These are phyloP conservation scores for Rhodomyrtus psidioides DNA, from an alignment of 441 rosid genomes.

Conservation along the genomic window DNA sequence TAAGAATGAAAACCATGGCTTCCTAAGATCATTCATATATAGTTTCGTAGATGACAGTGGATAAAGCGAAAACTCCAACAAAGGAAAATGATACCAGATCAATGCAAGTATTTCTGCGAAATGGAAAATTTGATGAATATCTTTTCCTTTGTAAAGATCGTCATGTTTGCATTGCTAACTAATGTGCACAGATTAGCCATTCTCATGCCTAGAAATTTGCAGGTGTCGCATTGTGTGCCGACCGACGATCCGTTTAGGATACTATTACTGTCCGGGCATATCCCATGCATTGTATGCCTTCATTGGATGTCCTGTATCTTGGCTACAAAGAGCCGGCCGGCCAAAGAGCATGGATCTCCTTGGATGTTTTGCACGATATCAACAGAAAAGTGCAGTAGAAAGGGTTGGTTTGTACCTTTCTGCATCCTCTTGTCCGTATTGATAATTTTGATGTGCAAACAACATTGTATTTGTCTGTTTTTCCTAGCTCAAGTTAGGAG, in stretches of 20 bases:
- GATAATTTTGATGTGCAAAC: background rate
- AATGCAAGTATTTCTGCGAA: background rate
- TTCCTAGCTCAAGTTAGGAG: background rate
- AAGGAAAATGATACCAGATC: background rate
- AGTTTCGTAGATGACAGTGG: background rate
- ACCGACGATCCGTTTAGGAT: background rate
- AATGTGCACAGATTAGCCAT: background rate
- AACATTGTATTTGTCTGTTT: background rate
- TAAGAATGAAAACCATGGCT: background rate
- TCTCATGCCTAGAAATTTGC: background rate
- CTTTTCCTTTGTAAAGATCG: background rate
- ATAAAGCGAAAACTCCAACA: background rate
- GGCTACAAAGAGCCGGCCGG: background rate
- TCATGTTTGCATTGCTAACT: background rate
- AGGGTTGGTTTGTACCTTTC: background rate
- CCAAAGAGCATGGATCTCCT: background rate
- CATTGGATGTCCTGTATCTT: background rate
- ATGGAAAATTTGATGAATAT: background rate
- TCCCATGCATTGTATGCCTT: background rate
- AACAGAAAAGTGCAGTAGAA: background rate
- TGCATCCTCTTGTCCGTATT: background rate
- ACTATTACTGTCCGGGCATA: background rate
- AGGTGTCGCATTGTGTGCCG: background rate
- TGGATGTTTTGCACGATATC: background rate
- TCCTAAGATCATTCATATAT: background rate